phyloP scores from a whole-genome alignment of 2,329 filamentous ascomycete species.

The Paraphoma chrysanthemicola region DNA sequence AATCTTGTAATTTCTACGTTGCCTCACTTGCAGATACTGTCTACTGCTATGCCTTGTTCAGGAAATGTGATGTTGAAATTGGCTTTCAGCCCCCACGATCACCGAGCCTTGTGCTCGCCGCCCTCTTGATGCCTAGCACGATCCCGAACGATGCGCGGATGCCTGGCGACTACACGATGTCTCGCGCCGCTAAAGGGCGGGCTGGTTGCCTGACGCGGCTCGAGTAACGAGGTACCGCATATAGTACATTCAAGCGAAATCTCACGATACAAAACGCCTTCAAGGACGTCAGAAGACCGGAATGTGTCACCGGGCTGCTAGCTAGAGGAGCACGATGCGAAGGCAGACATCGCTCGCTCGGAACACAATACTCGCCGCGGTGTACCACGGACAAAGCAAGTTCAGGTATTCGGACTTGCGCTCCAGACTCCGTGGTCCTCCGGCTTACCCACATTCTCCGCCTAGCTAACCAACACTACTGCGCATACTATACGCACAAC shows the following conservation, averaged over 20 bases:
- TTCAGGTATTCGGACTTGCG: neutral
- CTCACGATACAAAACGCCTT: neutral
- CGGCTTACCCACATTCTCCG: neutral
- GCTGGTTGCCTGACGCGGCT: constrained; percentile 1
- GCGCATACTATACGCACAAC: neutral
- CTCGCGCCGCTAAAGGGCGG: neutral
- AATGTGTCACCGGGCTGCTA: neutral
- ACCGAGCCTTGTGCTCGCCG: neutral
- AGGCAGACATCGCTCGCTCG: constrained; percentile 1
- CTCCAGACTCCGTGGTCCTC: neutral
- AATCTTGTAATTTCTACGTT: neutral
- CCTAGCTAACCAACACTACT: neutral
- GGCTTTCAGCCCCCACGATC: constrained; percentile 8
- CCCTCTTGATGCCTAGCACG: constrained; percentile 10
- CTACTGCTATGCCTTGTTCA: neutral
- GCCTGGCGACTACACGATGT: neutral
- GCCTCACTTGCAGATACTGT: neutral
- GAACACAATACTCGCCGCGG: neutral
- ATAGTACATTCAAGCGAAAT: neutral
- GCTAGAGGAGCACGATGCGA: neutral
- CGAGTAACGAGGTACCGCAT: neutral
- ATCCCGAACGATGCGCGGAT: neutral
- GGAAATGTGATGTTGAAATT: constrained; percentile 8
- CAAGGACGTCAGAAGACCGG: neutral
- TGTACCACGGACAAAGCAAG: neutral